phyloP scores from a whole-genome alignment of 371 early-diverging fungal species.

The Mucor piriformis region DNA sequence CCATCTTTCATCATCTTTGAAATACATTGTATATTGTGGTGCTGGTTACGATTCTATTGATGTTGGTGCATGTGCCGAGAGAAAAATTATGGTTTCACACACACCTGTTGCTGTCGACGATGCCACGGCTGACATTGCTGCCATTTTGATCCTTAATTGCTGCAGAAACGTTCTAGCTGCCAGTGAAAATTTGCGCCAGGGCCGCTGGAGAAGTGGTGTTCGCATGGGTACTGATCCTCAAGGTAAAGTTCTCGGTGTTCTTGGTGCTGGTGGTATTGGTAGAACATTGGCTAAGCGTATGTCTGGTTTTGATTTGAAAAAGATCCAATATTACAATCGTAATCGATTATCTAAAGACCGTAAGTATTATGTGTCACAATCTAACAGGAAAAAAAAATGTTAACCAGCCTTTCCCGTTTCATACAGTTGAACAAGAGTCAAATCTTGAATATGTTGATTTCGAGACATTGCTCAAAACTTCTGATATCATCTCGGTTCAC shows the following conservation, averaged over 20 bases:
- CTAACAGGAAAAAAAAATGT: background rate
- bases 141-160: constrained; percentile 50
- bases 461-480: constrained; percentile 49
- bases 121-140: constrained; percentile 60
- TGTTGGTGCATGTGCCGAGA: constrained; percentile 38
- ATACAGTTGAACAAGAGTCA: constrained; percentile 33
- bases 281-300: constrained; percentile 62
- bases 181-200: constrained; percentile 50
- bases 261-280: constrained; percentile 69
- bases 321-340: constrained; percentile 60
- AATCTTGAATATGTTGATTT: constrained; percentile 51
- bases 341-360: constrained; percentile 35
- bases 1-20: constrained; percentile 31
- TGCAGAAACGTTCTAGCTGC: constrained; percentile 52
- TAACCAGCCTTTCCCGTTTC: constrained; percentile 2
- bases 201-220: constrained; percentile 47
- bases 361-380: constrained; percentile 10
- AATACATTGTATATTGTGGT: constrained; percentile 36
- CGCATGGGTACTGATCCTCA: constrained; percentile 56
- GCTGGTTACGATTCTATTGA: constrained; percentile 51
- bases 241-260: constrained; percentile 54
- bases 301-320: constrained; percentile 52
- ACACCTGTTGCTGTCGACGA: constrained; percentile 50
- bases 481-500: constrained; percentile 63
- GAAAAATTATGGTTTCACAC: constrained; percentile 41